Evolutionary conservation across 2,329 filamentous ascomycete genomes (phyloP).

Genomic region (Beauveria medogensis): DNA sequence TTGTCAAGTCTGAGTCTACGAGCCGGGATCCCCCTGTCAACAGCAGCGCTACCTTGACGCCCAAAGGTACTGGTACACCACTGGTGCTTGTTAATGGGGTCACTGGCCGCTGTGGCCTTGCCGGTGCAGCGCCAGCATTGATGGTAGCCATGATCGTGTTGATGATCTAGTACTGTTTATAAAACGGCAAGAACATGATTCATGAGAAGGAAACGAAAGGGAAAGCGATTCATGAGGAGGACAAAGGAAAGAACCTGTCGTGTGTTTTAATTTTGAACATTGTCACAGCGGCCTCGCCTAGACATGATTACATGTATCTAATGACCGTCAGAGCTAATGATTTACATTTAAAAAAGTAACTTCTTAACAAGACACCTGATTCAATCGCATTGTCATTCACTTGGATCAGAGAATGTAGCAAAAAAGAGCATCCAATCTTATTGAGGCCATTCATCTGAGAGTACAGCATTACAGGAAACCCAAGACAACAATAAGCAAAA

Average conservation of each 20-base stretch:
- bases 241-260: too few species aligned
- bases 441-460: background rate
- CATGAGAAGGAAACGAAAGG: background rate
- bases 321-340: too few species aligned
- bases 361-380: too few species aligned
- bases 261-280: too few species aligned
- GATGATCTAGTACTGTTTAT: background rate
- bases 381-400: background rate
- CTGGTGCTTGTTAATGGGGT: background rate
- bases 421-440: conserved; percentile 4
- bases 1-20: too few species aligned
- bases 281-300: too few species aligned
- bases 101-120: background rate
- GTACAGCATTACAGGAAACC: background rate
- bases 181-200: background rate
- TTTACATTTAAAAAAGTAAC: too few species aligned
- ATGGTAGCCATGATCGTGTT: background rate
- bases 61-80: background rate
- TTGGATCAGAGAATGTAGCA: background rate
- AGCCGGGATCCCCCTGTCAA: background rate
- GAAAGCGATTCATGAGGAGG: too few species aligned
- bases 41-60: background rate
- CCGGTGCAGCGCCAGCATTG: too few species aligned
- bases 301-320: too few species aligned
- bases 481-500: background rate